Evolutionary conservation across 352 stramenopile species (phyloP).

Genomic region (Elongisporangium undulatum): DNA sequence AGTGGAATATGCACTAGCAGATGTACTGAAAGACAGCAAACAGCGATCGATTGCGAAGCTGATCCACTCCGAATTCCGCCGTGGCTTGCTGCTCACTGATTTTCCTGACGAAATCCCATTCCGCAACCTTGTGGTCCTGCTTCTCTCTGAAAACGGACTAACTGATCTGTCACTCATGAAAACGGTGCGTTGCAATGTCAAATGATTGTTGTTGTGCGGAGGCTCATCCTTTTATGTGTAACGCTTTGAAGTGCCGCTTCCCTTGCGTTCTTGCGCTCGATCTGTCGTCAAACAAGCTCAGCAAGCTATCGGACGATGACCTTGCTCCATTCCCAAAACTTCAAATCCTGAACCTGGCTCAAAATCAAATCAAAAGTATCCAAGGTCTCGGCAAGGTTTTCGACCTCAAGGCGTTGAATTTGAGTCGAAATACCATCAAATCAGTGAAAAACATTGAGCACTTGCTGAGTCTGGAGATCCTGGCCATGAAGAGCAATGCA

Average conservation of each 20-base stretch:
- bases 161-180: slow-evolving; percentile 45
- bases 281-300: slow-evolving; percentile 57
- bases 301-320: slow-evolving; percentile 44
- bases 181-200: slow-evolving; percentile 25
- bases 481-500: slow-evolving; percentile 46
- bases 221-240: slow-evolving; percentile 2
- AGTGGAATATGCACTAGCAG: slow-evolving; percentile 33
- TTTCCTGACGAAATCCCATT: slow-evolving; percentile 50
- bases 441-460: slow-evolving; percentile 76
- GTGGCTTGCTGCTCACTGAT: slow-evolving; percentile 33
- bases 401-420: slow-evolving; percentile 55
- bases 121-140: slow-evolving; percentile 51
- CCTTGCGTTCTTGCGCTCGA: slow-evolving; percentile 46
- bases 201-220: background rate
- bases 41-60: slow-evolving; percentile 46
- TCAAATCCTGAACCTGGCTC: slow-evolving; percentile 52
- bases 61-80: slow-evolving; percentile 42
- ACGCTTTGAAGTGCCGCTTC: slow-evolving; percentile 50
- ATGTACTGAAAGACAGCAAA: slow-evolving; percentile 56
- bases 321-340: slow-evolving; percentile 54
- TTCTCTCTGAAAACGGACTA: slow-evolving; percentile 60
- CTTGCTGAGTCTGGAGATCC: slow-evolving; percentile 47
- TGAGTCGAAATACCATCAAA: slow-evolving; percentile 52
- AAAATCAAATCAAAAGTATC: slow-evolving; percentile 58
- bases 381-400: slow-evolving; percentile 46